Evolutionary conservation across 495 filamentous ascomycete genomes (phyloP).

Genomic region (Pyrenula aspistea): DNA sequence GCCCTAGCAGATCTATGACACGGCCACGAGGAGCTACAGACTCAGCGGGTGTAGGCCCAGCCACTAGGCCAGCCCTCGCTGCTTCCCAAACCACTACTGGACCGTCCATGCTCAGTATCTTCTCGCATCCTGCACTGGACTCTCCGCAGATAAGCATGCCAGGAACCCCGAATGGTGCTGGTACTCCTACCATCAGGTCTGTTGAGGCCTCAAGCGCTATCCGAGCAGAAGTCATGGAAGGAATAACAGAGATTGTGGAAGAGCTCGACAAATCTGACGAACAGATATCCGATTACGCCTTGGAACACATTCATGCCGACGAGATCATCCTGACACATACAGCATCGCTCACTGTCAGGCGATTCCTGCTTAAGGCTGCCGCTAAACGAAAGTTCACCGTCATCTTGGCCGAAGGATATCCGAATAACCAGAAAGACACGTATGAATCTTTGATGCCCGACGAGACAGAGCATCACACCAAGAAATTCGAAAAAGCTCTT

Average conservation of each 20-base stretch:
- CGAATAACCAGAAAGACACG: constrained; percentile 51
- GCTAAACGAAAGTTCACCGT: constrained; percentile 80
- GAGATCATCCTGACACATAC: constrained; percentile 81
- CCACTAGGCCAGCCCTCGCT: constrained; percentile 41
- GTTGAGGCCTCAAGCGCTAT: constrained; percentile 37
- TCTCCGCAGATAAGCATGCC: constrained; percentile 33
- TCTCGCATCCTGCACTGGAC: constrained; percentile 45
- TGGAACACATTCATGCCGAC: constrained; percentile 81
- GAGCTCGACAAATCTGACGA: constrained; percentile 81
- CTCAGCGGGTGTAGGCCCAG: constrained; percentile 3
- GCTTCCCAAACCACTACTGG: constrained; percentile 43
- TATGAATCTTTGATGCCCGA: constrained; percentile 47
- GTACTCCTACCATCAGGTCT: neutral
- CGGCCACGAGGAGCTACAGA: neutral
- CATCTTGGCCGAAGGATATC: constrained; percentile 61
- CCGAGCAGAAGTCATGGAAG: constrained; percentile 78
- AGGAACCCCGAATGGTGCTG: constrained; percentile 5
- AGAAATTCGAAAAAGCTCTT: constrained; percentile 62
- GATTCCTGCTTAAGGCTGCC: constrained; percentile 74
- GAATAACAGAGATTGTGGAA: constrained; percentile 83
- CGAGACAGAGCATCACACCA: constrained; percentile 23
- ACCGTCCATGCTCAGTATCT: constrained; percentile 73
- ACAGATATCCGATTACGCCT: constrained; percentile 73
- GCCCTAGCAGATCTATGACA: neutral
- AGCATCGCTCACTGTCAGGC: constrained; percentile 70